phyloP scores from a whole-genome alignment of 2,329 filamentous ascomycete species.

The Pseudogymnoascus sp. region DNA sequence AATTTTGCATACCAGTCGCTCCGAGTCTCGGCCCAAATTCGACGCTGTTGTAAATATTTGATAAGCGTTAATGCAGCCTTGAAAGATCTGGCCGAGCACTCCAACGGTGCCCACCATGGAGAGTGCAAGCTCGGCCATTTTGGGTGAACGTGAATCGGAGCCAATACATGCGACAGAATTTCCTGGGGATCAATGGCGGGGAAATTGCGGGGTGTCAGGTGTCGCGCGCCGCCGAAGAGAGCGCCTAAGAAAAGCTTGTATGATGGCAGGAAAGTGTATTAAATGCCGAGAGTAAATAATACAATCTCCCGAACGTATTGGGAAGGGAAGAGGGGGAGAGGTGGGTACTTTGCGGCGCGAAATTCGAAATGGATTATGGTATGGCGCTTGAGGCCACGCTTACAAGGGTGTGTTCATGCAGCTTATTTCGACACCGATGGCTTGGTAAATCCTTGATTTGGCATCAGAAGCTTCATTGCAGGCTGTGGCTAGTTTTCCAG shows the following conservation, averaged over 20 bases:
- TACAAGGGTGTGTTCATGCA: background rate
- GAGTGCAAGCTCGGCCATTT: constrained; percentile 36
- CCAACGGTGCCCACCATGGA: constrained; percentile 39
- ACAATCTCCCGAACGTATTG: background rate
- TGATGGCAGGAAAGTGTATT: background rate
- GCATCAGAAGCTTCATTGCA: background rate
- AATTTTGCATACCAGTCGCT: constrained; percentile 41
- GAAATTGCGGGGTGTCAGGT: background rate
- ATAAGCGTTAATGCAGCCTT: constrained; percentile 42
- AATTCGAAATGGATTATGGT: constrained; percentile 2
- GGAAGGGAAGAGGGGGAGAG: background rate
- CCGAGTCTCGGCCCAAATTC: constrained; percentile 37
- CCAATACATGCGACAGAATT: background rate
- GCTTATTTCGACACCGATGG: background rate
- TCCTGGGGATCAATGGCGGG: background rate
- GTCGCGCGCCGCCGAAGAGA: background rate
- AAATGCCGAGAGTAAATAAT: background rate
- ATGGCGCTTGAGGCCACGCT: constrained; percentile 7
- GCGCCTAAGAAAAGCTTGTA: constrained; percentile 6
- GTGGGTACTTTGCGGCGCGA: constrained; percentile 1
- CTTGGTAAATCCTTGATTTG: background rate
- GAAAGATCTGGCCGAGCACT: constrained; percentile 40
- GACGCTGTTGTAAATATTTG: constrained; percentile 37
- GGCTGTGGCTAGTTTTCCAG: background rate
- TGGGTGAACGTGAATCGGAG: background rate